phyloP scores from a whole-genome alignment of 371 early-diverging fungal species.

The Thermomucor indicae-seudaticae region DNA sequence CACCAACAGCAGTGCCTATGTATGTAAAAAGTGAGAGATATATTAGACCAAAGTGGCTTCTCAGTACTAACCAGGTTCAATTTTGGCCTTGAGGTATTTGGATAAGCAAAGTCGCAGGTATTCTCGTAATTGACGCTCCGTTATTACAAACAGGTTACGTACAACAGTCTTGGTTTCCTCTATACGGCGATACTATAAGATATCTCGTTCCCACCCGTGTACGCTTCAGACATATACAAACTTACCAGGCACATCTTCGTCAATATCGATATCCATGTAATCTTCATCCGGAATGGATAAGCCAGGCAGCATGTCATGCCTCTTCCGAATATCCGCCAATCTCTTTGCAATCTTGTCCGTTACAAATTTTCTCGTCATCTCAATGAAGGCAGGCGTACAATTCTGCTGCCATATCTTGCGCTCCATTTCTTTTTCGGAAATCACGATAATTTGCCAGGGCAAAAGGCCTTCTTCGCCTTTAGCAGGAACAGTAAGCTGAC shows the following conservation, averaged over 20 bases:
- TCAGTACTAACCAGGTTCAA: slow-evolving; percentile 82
- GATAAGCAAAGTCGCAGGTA: slow-evolving; percentile 77
- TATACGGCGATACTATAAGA: slow-evolving; percentile 4
- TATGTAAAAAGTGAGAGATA: too few species aligned
- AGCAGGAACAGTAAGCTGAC: slow-evolving; percentile 24
- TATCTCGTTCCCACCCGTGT: neutral
- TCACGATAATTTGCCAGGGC: slow-evolving; percentile 70
- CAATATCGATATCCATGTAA: slow-evolving; percentile 61
- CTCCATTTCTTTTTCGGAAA: slow-evolving; percentile 46
- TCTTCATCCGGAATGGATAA: slow-evolving; percentile 57
- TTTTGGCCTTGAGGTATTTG: slow-evolving; percentile 86
- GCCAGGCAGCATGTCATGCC: slow-evolving; percentile 49
- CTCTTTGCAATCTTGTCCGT: slow-evolving; percentile 50
- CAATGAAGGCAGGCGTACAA: slow-evolving; percentile 68
- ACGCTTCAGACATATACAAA: neutral
- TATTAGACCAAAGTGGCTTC: too few species aligned
- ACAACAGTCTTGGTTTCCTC: slow-evolving; percentile 49
- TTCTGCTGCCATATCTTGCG: slow-evolving; percentile 55
- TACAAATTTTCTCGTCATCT: slow-evolving; percentile 51
- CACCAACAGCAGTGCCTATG: slow-evolving; percentile 86
- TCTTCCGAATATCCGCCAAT: slow-evolving; percentile 42
- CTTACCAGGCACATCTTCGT: slow-evolving; percentile 42
- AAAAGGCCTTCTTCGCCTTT: slow-evolving; percentile 41
- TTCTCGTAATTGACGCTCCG: slow-evolving; percentile 62
- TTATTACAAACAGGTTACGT: slow-evolving; percentile 69